phyloP scores from a whole-genome alignment of 805 yeast genomes.

The Starmera quercuum region DNA sequence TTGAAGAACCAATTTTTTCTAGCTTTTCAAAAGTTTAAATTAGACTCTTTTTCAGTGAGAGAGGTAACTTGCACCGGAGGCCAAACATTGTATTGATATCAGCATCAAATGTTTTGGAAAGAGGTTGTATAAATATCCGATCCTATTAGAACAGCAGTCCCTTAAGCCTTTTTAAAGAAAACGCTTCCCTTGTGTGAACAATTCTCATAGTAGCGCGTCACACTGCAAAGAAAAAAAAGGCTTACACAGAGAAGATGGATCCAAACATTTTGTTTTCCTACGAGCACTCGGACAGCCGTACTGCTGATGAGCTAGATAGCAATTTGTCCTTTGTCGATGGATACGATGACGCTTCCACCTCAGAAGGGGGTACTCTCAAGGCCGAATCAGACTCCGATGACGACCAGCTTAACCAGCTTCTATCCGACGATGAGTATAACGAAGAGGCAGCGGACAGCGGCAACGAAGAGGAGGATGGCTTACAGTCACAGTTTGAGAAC shows the following conservation, averaged over 20 bases:
- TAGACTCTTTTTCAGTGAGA: too few species aligned
- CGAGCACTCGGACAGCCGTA: constrained; percentile 1
- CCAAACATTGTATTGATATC: too few species aligned
- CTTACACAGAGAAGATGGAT: constrained; percentile 9
- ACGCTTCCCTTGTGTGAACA: too few species aligned
- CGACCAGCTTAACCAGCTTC: not conserved
- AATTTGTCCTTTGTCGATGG: not conserved
- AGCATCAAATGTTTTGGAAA: too few species aligned
- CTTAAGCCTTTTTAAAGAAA: too few species aligned
- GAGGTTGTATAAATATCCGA: too few species aligned
- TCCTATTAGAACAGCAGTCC: too few species aligned
- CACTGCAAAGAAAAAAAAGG: not conserved
- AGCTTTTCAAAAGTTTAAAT: too few species aligned
- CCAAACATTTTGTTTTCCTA: constrained; percentile 16
- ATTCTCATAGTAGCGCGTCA: too few species aligned
- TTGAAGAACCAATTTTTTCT: too few species aligned
- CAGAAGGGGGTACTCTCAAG: not conserved
- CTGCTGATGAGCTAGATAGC: constrained; percentile 1
- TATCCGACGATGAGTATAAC: constrained; percentile 1
- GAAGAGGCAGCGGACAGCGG: constrained; percentile 2
- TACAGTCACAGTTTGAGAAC: not conserved
- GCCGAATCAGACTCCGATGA: not conserved
- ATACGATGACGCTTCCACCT: not conserved
- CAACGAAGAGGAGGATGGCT: constrained; percentile 1
- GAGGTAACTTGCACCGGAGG: too few species aligned